Evolutionary conservation across 768 basidiomycete genomes (phyloP).

Genomic region (Cystofilobasidium capitatum): DNA sequence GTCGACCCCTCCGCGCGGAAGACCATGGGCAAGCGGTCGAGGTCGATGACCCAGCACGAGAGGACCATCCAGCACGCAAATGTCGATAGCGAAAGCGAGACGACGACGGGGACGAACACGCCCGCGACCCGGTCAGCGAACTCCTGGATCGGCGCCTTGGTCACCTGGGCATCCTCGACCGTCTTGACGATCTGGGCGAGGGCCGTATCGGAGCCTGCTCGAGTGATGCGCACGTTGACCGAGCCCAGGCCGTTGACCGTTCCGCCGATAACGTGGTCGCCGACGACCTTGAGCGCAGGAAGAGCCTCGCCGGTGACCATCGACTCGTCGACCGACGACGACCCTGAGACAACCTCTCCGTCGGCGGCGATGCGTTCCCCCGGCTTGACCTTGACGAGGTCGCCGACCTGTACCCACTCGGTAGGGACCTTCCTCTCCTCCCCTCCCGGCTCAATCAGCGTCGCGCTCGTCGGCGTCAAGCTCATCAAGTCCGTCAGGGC

Average conservation of each 20-base stretch:
- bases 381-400: slow-evolving; percentile 84
- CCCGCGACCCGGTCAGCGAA: slow-evolving; percentile 93
- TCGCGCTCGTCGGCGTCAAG: slow-evolving; percentile 88
- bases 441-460: slow-evolving; percentile 75
- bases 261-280: slow-evolving; percentile 85
- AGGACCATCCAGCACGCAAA: slow-evolving; percentile 76
- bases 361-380: slow-evolving; percentile 96
- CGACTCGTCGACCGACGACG: slow-evolving; percentile 85
- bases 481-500: slow-evolving; percentile 95
- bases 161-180: slow-evolving; percentile 95
- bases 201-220: slow-evolving; percentile 92
- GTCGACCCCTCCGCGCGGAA: slow-evolving; percentile 76
- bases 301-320: slow-evolving; percentile 92
- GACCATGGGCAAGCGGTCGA: slow-evolving; percentile 62
- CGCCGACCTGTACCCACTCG: slow-evolving; percentile 88
- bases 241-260: slow-evolving; percentile 96
- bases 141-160: slow-evolving; percentile 94
- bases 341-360: slow-evolving; percentile 75
- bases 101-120: slow-evolving; percentile 86
- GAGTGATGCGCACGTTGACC: slow-evolving; percentile 89
- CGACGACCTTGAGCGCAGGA: slow-evolving; percentile 71
- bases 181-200: slow-evolving; percentile 91
- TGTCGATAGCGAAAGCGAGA: slow-evolving; percentile 68
- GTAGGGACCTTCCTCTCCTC: slow-evolving; percentile 85
- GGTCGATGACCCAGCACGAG: slow-evolving; percentile 45